Evolutionary conservation across 2,329 filamentous ascomycete genomes (phyloP).

Genomic region (Pseudogymnoascus pannorum): DNA sequence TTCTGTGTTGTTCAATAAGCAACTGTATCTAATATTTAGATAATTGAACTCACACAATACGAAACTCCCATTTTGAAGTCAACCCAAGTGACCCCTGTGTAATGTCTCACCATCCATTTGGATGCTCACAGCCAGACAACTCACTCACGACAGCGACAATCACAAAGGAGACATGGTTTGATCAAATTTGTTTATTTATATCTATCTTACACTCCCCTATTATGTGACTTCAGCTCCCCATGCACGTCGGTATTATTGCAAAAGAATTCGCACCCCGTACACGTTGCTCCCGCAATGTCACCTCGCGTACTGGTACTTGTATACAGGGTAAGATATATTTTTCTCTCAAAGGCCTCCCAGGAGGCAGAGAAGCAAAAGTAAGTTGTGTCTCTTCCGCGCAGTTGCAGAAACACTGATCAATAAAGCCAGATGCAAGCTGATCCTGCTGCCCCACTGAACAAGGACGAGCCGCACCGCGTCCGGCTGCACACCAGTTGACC

Average conservation of each 20-base stretch:
- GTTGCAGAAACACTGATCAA: conserved; percentile 3
- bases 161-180: not conserved
- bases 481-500: not conserved
- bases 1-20: not conserved
- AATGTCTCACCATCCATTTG: not conserved
- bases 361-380: not conserved
- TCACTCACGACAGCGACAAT: not conserved
- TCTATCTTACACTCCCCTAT: conserved; percentile 2
- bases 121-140: not conserved
- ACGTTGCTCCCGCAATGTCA: not conserved
- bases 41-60: not conserved
- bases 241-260: not conserved
- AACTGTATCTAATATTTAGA: not conserved
- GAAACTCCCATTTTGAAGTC: not conserved
- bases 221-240: conserved; percentile 1
- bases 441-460: not conserved
- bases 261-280: not conserved
- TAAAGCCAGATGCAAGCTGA: not conserved
- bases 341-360: not conserved
- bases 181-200: not conserved
- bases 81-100: not conserved
- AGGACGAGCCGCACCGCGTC: not conserved
- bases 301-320: not conserved
- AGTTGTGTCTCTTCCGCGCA: not conserved
- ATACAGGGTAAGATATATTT: no score